Evolutionary conservation across 2,329 filamentous ascomycete genomes (phyloP), one percentile per base, ranked within the genome.

Genomic region (Nemania sp.): DNA sequence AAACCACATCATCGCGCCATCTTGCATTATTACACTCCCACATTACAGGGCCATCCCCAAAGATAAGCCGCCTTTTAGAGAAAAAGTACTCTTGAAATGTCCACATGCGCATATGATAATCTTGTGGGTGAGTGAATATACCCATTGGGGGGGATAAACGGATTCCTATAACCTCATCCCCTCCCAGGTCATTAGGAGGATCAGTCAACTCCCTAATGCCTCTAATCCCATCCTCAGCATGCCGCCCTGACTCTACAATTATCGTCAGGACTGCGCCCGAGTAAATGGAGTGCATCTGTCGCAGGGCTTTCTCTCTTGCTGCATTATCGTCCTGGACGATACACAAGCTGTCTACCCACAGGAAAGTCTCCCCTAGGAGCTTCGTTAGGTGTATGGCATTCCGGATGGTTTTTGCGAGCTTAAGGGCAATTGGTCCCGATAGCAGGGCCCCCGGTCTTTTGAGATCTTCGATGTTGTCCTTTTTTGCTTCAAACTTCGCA

Each of bases 21-120:
- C 49, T 43, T 13, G 51, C 38, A 22, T n/a, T 32, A 45, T 45
- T 54, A 15, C 47, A 62, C 10, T 35, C 3, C 49, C 35, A 54
- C 6, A 3, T 13, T 18, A 47, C 51, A 10, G 49, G 49, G 18
- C 59, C 59, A 29, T 22, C 10, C 7, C 49, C 35, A n/a, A 62
- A 54, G 32, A 54, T 18, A 2, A 62, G 59, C 18, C 38, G 49
- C 18, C 59, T 49, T 47, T 45, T 38, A 3, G 58, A 61, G 18
- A 61, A 53, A 6, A 61, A 15, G 24, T 61, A 53, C 22, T 61
- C 58, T n/a, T 61, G 58, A 22, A 51, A 61, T 22, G 58, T 61
- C 58, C 58, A 61, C 45, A 52, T 53, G 24, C 47, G 58, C 45
- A 26, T 61, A 22, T 61, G 58, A 29, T 61, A 61, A 53, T 52